phyloP scores from a whole-genome alignment of 331 rosid genomes.

The Acacia concinna region DNA sequence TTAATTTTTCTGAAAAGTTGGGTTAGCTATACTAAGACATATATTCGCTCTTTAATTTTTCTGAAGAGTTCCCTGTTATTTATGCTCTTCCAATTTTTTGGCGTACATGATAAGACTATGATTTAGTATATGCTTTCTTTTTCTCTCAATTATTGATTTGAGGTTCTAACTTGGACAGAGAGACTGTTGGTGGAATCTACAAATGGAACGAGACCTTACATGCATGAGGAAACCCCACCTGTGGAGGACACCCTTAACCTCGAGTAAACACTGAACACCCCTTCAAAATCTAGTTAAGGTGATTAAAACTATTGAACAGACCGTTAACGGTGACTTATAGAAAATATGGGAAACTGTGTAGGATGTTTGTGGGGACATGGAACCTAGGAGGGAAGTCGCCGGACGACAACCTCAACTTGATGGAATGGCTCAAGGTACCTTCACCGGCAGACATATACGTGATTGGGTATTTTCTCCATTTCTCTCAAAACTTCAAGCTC shows the following conservation, averaged over 20 bases:
- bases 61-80: not conserved
- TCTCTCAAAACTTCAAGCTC: not conserved
- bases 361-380: slow-evolving; percentile 97
- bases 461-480: slow-evolving; percentile 54
- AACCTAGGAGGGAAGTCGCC: slow-evolving; percentile 95
- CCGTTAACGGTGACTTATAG: not conserved
- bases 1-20: not conserved
- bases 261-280: slow-evolving; percentile 41
- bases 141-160: slow-evolving; percentile 23
- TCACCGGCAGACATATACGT: slow-evolving; percentile 68
- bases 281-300: not conserved
- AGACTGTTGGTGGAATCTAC: slow-evolving; percentile 49
- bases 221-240: slow-evolving; percentile 26
- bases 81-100: not conserved
- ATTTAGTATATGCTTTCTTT: not conserved
- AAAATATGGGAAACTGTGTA: slow-evolving; percentile 11
- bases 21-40: not conserved
- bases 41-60: not conserved
- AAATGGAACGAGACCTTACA: slow-evolving; percentile 17
- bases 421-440: slow-evolving; percentile 75
- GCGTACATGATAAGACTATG: not conserved
- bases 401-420: slow-evolving; percentile 52
- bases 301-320: not conserved
- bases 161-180: slow-evolving; percentile 37
- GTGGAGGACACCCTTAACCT: slow-evolving; percentile 37